Percentiles rank a stretch among this genome's conserved stretches.
Evolutionary conservation across 1,139 yeast genomes (phyloP).

Genomic region (Nakaseomyces glabratus): DNA sequence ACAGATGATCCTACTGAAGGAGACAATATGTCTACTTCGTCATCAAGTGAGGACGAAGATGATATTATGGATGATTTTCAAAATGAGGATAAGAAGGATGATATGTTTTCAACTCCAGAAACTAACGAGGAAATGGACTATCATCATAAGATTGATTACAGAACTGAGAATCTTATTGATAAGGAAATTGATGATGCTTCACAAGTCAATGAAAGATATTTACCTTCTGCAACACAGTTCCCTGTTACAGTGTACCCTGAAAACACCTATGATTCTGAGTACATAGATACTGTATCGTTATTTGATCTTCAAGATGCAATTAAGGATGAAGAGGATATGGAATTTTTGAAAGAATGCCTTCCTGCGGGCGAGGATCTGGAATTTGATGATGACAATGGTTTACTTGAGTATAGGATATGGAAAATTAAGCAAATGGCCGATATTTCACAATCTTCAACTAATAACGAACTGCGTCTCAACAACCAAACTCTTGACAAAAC

Average conservation of each 20-base stretch:
- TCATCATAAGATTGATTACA: not conserved
- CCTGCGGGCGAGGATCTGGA: slow-evolving; percentile 10
- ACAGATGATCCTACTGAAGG: slow-evolving; percentile 35
- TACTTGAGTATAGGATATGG: slow-evolving; percentile 20
- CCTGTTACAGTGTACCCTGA: slow-evolving; percentile 25
- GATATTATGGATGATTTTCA: slow-evolving; percentile 4
- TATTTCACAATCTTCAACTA: not conserved
- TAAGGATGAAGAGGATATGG: slow-evolving; percentile 68
- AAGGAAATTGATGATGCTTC: not conserved
- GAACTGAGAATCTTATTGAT: not conserved
- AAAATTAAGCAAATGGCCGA: slow-evolving; percentile 10
- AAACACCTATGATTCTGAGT: slow-evolving; percentile 18
- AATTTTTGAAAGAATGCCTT: slow-evolving; percentile 42
- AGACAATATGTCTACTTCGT: slow-evolving; percentile 27
- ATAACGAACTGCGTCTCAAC: not conserved
- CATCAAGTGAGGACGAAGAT: slow-evolving; percentile 11
- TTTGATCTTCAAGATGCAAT: slow-evolving; percentile 45
- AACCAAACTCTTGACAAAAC: slow-evolving; percentile 29
- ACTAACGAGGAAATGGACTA: slow-evolving; percentile 5
- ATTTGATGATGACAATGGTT: not conserved
- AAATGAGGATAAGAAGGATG: slow-evolving; percentile 4
- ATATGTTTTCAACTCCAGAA: slow-evolving; percentile 8
- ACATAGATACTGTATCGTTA: slow-evolving; percentile 34
- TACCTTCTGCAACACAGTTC: slow-evolving; percentile 19
- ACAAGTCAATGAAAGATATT: slow-evolving; percentile 11